Base-by-base conservation (phyloP, 2,329 filamentous ascomycete species). In the Ophidiomyces ophidiicola region DNA sequence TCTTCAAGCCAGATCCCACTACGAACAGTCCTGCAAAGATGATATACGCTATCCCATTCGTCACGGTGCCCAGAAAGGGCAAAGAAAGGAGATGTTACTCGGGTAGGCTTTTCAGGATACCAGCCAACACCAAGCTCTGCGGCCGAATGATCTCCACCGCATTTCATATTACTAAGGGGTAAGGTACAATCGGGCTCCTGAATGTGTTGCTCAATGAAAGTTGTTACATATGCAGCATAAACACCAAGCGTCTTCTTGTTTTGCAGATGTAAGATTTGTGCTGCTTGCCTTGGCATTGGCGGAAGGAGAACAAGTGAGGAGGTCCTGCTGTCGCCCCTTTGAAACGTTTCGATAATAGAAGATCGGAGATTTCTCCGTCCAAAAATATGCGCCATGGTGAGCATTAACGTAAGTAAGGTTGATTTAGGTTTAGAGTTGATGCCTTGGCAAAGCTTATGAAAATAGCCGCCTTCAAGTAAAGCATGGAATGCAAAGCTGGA, bases 401-500 rank as follows among this genome's bases (percentile, higher is more conserved):
- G 61, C 61, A 85, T 72, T 25, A 87, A 59, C 20, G 72, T 68
- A n/a, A 66, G 60, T 2, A 80, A 54, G 0, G 75, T 69, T 0
- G 56, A 47, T 11, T 71, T 58, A 1, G 68, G 65, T 11, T 69
- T 67, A 2, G 54, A 60, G 30, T 71, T 57, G 24, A 82, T 66
- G 11, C 71, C 62, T 2, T 64, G 64, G 52, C 80, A 83, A 0
- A 87, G 58, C 15, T 65, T 57, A 46, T 76, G 69, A 53, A 87
- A 80, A 51, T 81, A 86, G 0, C 81, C 80, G 2, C 70, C 72
- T 43, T 76, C 78, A 1, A 88, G 61, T 6, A 88, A 63, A 1
- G 80, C 74, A 53, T 87, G 82, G 58, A 87, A 83, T 0, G 80
- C 80, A 52, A 87, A 86, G 4, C 74, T 75, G 0, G 78, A 74